phyloP scores from a whole-genome alignment of 108 stramenopile genomes.

The Skeletonema tropicum region DNA sequence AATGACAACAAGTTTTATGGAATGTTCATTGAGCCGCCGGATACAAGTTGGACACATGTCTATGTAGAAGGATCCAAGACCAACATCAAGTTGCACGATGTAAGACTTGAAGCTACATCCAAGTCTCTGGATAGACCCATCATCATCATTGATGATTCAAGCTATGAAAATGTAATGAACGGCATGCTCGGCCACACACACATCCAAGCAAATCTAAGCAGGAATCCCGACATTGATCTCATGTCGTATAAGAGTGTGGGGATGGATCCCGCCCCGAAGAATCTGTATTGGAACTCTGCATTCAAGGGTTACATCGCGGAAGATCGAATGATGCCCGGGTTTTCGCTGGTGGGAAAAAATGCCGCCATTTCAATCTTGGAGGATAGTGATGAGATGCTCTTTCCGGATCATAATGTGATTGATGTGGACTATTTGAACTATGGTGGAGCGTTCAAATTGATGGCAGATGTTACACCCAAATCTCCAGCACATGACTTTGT shows the following conservation, averaged over 20 bases:
- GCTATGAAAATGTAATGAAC: slow-evolving; percentile 47
- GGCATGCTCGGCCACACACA: slow-evolving; percentile 39
- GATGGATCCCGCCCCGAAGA: slow-evolving; percentile 31
- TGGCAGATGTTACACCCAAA: slow-evolving; percentile 6
- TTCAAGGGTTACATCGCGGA: slow-evolving; percentile 25
- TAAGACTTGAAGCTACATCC: slow-evolving; percentile 33
- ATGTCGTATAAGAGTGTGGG: slow-evolving; percentile 27
- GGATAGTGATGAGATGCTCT: slow-evolving; percentile 8
- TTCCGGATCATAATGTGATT: slow-evolving; percentile 36
- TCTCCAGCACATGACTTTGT: slow-evolving; percentile 32
- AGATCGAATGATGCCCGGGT: slow-evolving; percentile 31
- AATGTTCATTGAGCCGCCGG: slow-evolving; percentile 37
- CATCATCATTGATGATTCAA: slow-evolving; percentile 39
- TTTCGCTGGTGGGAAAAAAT: slow-evolving; percentile 14
- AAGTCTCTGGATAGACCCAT: slow-evolving; percentile 28
- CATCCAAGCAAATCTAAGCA: slow-evolving; percentile 33
- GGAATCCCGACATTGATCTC: slow-evolving; percentile 40
- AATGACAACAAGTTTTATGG: slow-evolving; percentile 52
- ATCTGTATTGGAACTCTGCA: slow-evolving; percentile 36
- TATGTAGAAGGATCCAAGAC: slow-evolving; percentile 45
- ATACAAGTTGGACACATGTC: slow-evolving; percentile 26
- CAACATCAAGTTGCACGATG: slow-evolving; percentile 35
- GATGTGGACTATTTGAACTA: slow-evolving; percentile 28
- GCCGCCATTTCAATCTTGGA: slow-evolving; percentile 11
- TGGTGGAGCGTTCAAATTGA: slow-evolving; percentile 32